Conservation (phyloP, 2,329 filamentous ascomycete species). For the Graphium sp. region DNA sequence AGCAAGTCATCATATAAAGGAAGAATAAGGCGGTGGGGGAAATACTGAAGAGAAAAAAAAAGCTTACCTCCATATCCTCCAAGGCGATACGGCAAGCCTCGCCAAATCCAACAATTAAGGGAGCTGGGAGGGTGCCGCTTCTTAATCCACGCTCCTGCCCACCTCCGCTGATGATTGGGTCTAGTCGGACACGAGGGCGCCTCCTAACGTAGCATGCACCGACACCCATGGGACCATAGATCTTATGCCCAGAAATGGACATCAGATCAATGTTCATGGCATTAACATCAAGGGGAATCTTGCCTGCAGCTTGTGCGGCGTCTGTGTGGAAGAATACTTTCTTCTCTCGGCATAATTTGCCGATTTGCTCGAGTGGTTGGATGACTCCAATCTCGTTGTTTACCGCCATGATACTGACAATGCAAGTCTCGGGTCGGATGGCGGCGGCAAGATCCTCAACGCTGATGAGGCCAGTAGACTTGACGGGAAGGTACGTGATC, state of each 20-base stretch:
- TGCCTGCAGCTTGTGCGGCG: slow-evolving; percentile 92
- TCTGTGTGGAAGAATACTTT: slow-evolving; percentile 99
- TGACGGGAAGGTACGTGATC: slow-evolving; percentile 89
- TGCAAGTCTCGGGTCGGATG: slow-evolving; percentile 74
- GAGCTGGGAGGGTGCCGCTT: slow-evolving; percentile 83
- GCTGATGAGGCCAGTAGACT: slow-evolving; percentile 69
- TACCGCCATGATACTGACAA: slow-evolving; percentile 97
- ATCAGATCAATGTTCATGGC: slow-evolving; percentile 96
- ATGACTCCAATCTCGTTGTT: slow-evolving; percentile 99
- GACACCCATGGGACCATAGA: slow-evolving; percentile 94
- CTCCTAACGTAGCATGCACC: slow-evolving; percentile 92
- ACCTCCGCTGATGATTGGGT: slow-evolving; percentile 90
- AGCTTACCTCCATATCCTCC: slow-evolving; percentile 75
- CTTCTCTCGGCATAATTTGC: slow-evolving; percentile 73
- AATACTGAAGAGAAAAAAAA: slow-evolving; percentile 8
- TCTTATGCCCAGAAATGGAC: slow-evolving; percentile 98
- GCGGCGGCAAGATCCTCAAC: slow-evolving; percentile 75
- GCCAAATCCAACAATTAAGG: slow-evolving; percentile 80
- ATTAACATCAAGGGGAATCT: slow-evolving; percentile 93
- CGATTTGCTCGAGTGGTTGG: slow-evolving; percentile 86
- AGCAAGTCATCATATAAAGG: slow-evolving; percentile 58
- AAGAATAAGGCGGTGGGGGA: slow-evolving; percentile 4
- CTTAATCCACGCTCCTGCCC: slow-evolving; percentile 90
- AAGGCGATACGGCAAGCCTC: slow-evolving; percentile 87
- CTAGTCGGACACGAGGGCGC: slow-evolving; percentile 80